Conservation (phyloP, 1,284 basidiomycete species). For the Apiotrichum porosum region DNA sequence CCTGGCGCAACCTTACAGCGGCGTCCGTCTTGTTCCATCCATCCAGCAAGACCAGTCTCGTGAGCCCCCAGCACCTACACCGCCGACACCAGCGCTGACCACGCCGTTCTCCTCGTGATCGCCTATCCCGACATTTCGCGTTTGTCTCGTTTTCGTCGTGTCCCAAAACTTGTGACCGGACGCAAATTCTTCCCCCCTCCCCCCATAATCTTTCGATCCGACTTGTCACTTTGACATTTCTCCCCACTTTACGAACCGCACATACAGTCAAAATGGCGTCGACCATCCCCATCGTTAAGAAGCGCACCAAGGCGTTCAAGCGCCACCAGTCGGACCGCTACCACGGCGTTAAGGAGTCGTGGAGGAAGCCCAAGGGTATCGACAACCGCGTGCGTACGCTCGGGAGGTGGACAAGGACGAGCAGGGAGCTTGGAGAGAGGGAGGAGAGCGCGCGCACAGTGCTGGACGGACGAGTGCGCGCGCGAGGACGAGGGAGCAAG, state of each 20-base stretch:
- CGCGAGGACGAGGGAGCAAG: not conserved
- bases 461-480: not conserved
- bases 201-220: not conserved
- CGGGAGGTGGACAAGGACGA: not conserved
- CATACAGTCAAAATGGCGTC: slow-evolving; percentile 60
- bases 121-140: not conserved
- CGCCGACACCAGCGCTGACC: slow-evolving; percentile 1
- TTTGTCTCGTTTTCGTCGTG: not conserved
- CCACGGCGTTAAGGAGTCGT: slow-evolving; percentile 89
- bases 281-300: slow-evolving; percentile 90
- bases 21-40: not conserved
- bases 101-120: too few species aligned
- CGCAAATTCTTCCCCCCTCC: not conserved
- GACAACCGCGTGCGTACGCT: slow-evolving; percentile 66
- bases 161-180: not conserved
- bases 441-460: not conserved
- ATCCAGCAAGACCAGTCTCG: slow-evolving; percentile 19
- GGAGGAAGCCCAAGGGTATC: slow-evolving; percentile 96
- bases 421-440: not conserved
- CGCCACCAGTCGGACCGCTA: slow-evolving; percentile 97
- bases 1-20: not conserved
- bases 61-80: slow-evolving; percentile 6
- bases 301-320: slow-evolving; percentile 94
- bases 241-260: not conserved
- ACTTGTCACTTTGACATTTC: not conserved